Base-by-base conservation (phyloP, 768 basidiomycete species). In the Strobilomyces confusus region DNA sequence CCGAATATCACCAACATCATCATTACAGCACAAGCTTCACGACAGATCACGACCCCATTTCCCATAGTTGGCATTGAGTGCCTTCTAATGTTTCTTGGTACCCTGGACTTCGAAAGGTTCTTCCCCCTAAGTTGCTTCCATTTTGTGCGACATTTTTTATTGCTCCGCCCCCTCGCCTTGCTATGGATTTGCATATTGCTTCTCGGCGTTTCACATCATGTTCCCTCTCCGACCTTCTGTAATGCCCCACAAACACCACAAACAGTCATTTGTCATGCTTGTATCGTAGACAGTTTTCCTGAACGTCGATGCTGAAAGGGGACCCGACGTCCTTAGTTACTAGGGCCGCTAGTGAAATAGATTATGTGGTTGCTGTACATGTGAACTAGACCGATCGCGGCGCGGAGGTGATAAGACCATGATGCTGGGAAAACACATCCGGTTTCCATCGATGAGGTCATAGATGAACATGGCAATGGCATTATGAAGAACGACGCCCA, bases 131-230 rank as follows among this genome's bases (percentile, higher is more conserved):
- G n/a, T 26, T 59, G 54, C 56, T 63, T 52, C 49, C 4, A 53
- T 63, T 54, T 58, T 54, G 55, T 51, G 47, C 57, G 50, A 57
- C 50, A 54, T 37, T 58, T 55, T 55, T 58, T 55, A 54, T 56
- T 64, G 57, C 55, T 57, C 34, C 54, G 12, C 46, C 54, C n/a
- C 40, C 54, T 56, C 48, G 51, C 51, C 37, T 44, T 54, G 67
- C 63, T 64, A 62, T 64, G 68, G 64, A 68, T 62, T 52, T 63
- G 62, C 66, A 61, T 42, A 61, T 47, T 50, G 44, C 54, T 48
- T 44, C 48, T 57, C 34, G 61, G 15, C 30, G 44, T 54, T 62
- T 41, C 56, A 41, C 52, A 58, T 53, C 54, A 56, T 56, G 54
- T 56, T 42, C 47, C 38, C 48, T 51, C 44, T 45, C 38, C 44